Conservation (phyloP, 2,329 filamentous ascomycete species). For the Ustilaginoidea virens region DNA sequence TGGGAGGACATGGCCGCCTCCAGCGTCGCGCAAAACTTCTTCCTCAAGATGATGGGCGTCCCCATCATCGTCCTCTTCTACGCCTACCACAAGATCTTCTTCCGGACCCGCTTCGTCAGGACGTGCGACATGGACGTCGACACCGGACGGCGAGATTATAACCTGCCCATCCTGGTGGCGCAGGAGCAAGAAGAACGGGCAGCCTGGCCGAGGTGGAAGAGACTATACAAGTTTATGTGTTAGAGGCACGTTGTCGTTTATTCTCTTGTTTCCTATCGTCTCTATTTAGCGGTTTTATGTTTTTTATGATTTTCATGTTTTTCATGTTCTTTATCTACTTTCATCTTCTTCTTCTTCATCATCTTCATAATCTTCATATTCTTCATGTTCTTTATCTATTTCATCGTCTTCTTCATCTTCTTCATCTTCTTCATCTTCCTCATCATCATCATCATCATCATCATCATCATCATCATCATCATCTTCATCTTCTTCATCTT, state of each 20-base stretch:
- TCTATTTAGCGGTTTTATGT: neutral
- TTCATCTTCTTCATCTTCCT: no score
- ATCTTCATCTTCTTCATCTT: no score
- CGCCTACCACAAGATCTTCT: conserved; percentile 60
- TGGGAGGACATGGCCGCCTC: conserved; percentile 28
- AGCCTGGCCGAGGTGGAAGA: conserved; percentile 65
- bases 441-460: no score
- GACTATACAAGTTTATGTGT: conserved; percentile 57
- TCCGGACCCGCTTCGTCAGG: conserved; percentile 50
- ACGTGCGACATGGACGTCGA: conserved; percentile 69
- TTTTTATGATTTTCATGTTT: neutral
- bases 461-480: no score
- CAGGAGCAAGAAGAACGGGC: conserved; percentile 65
- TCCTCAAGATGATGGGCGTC: conserved; percentile 54
- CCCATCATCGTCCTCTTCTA: conserved; percentile 57
- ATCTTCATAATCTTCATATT: no score
- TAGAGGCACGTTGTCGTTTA: conserved; percentile 16
- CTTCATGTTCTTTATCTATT: no score
- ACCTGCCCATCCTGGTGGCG: conserved; percentile 60
- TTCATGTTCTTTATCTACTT: no score
- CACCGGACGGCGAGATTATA: conserved; percentile 73
- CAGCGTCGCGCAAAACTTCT: conserved; percentile 49
- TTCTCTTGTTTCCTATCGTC: neutral
- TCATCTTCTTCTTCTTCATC: no score
- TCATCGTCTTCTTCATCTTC: no score